phyloP scores from a whole-genome alignment of 1,284 basidiomycete genomes.

The Coriolopsis trogii region DNA sequence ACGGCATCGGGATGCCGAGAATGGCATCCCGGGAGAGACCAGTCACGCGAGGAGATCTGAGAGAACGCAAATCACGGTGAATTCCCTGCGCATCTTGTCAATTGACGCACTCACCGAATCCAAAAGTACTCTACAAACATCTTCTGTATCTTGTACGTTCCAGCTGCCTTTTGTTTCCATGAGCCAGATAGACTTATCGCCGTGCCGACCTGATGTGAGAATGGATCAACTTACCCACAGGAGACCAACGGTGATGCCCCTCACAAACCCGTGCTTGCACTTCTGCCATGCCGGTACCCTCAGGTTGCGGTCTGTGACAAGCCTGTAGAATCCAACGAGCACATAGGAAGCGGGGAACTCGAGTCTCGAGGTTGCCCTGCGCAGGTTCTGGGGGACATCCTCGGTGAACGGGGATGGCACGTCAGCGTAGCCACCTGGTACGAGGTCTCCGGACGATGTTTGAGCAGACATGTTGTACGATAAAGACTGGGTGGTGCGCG shows the following conservation, averaged over 20 bases:
- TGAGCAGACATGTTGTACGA: neutral
- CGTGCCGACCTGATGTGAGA: neutral
- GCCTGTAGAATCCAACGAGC: slow-evolving; percentile 72
- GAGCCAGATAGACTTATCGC: neutral
- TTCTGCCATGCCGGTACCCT: slow-evolving; percentile 75
- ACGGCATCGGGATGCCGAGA: slow-evolving; percentile 65
- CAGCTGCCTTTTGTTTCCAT: slow-evolving; percentile 45
- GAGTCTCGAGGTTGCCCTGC: slow-evolving; percentile 57
- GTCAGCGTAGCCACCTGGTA: slow-evolving; percentile 26
- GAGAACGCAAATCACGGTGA: neutral
- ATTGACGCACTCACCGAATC: slow-evolving; percentile 55
- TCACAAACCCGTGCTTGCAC: slow-evolving; percentile 65
- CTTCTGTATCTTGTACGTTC: slow-evolving; percentile 68
- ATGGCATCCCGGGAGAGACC: slow-evolving; percentile 67
- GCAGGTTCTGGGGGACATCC: slow-evolving; percentile 48
- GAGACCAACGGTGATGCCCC: slow-evolving; percentile 63
- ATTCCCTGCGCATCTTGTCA: no score
- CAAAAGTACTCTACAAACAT: slow-evolving; percentile 65
- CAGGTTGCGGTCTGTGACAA: slow-evolving; percentile 68
- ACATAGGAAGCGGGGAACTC: slow-evolving; percentile 76
- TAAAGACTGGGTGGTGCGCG: no score
- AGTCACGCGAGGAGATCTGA: slow-evolving; percentile 63
- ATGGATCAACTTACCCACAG: slow-evolving; percentile 60
- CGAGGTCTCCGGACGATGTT: neutral
- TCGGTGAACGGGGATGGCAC: slow-evolving; percentile 25